phyloP scores from a whole-genome alignment of 305 asterid species.

The Nicotiana rustica region DNA sequence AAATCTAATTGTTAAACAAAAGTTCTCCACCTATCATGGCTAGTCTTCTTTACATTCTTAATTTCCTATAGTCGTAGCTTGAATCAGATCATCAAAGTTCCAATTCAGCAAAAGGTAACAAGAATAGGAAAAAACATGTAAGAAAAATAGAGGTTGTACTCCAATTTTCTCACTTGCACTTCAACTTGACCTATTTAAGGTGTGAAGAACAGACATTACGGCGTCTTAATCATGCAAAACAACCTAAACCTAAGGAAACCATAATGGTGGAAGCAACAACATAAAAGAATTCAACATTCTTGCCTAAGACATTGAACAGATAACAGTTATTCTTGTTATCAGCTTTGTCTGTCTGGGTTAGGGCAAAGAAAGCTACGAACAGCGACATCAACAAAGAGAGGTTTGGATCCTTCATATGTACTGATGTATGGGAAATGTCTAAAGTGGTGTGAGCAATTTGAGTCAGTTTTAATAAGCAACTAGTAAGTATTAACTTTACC shows the following conservation, averaged over 20 bases:
- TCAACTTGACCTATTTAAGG: background rate
- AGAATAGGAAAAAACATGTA: background rate
- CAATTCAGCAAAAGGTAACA: background rate
- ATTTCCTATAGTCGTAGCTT: background rate
- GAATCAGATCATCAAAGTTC: background rate
- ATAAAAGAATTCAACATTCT: background rate
- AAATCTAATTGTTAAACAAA: background rate
- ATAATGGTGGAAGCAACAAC: background rate
- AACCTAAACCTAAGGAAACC: background rate
- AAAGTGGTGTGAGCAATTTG: background rate
- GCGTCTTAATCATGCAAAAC: background rate
- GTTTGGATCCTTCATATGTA: background rate
- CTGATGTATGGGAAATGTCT: background rate
- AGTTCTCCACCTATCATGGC: background rate
- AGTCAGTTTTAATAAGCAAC: background rate
- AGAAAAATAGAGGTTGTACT: background rate
- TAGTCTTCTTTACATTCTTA: background rate
- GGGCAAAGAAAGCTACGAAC: background rate
- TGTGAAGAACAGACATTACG: background rate
- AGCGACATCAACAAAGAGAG: background rate
- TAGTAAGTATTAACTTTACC: background rate
- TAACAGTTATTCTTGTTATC: background rate
- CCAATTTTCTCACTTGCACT: background rate
- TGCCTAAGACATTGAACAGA: background rate
- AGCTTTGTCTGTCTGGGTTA: background rate